These are phyloP conservation scores for Sophora flavescens DNA, from an alignment of 306 rosid genomes.

Conservation along the genomic window DNA sequence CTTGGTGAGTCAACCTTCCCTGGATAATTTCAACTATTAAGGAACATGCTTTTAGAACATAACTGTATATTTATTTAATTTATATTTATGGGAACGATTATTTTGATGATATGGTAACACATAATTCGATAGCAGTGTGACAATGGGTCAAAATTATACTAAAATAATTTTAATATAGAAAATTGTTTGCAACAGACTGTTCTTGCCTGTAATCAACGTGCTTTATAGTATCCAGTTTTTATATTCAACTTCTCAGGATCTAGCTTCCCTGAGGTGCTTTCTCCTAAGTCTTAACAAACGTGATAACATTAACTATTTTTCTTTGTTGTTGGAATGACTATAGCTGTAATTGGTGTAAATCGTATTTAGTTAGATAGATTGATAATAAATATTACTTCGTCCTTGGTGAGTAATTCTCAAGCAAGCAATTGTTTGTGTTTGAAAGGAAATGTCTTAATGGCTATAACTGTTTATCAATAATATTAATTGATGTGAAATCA, in stretches of 20 bases:
- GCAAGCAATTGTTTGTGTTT: neutral
- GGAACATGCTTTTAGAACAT: neutral
- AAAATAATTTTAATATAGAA: neutral
- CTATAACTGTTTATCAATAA: neutral
- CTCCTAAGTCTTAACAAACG: neutral
- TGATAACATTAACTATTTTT: neutral
- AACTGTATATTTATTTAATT: neutral
- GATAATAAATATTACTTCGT: neutral
- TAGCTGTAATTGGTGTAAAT: neutral
- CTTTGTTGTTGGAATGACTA: neutral
- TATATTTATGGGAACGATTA: neutral
- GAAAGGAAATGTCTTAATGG: neutral
- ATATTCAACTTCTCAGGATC: neutral
- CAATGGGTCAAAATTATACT: neutral
- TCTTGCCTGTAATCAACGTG: neutral
- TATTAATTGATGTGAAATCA: neutral
- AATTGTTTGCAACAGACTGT: neutral
- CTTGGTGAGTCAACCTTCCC: constrained; percentile 45
- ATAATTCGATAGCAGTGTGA: neutral
- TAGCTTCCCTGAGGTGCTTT: neutral
- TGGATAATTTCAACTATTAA: constrained; percentile 5
- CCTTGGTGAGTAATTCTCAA: neutral
- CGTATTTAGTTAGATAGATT: neutral
- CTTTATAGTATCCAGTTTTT: neutral
- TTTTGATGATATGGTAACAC: neutral